Percentiles rank a stretch among this genome's conserved stretches.
Evolutionary conservation across 1,139 yeast species (phyloP).

Genomic region (Hemisphaericaspora lyxosophila): DNA sequence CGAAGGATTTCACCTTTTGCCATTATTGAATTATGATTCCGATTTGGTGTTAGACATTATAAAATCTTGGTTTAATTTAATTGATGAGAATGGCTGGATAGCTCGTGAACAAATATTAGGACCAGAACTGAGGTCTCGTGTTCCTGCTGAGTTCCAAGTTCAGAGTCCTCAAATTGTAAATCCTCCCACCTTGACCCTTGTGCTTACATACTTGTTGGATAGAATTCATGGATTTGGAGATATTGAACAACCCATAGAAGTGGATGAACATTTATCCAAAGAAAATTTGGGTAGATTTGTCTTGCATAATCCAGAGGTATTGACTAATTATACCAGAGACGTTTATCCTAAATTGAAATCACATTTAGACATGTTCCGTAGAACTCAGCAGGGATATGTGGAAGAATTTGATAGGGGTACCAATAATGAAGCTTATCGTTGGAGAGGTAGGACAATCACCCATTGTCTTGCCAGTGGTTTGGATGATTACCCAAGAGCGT

Average conservation of each 20-base stretch:
- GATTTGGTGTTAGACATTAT: slow-evolving; percentile 80
- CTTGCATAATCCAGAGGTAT: slow-evolving; percentile 58
- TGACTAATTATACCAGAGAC: slow-evolving; percentile 57
- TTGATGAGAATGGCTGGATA: slow-evolving; percentile 94
- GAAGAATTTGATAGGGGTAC: slow-evolving; percentile 71
- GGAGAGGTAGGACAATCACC: slow-evolving; percentile 87
- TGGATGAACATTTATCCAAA: slow-evolving; percentile 16
- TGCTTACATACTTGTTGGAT: slow-evolving; percentile 67
- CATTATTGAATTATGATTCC: slow-evolving; percentile 78
- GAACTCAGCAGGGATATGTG: slow-evolving; percentile 73
- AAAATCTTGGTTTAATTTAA: slow-evolving; percentile 82
- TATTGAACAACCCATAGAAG: slow-evolving; percentile 23
- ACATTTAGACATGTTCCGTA: slow-evolving; percentile 85
- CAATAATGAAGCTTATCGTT: slow-evolving; percentile 71
- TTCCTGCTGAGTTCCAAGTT: slow-evolving; percentile 79
- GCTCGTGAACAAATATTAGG: slow-evolving; percentile 96
- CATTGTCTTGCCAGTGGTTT: slow-evolving; percentile 93
- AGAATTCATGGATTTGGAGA: slow-evolving; percentile 23
- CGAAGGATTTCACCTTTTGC: slow-evolving; percentile 92
- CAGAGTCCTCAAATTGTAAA: slow-evolving; percentile 92
- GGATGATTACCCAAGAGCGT: slow-evolving; percentile 92
- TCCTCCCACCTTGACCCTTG: slow-evolving; percentile 90
- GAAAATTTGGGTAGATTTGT: slow-evolving; percentile 50
- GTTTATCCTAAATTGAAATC: slow-evolving; percentile 74
- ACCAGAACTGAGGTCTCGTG: slow-evolving; percentile 83